Conservation (phyloP, 495 filamentous ascomycete species). For the Aspergillus indologenus region DNA sequence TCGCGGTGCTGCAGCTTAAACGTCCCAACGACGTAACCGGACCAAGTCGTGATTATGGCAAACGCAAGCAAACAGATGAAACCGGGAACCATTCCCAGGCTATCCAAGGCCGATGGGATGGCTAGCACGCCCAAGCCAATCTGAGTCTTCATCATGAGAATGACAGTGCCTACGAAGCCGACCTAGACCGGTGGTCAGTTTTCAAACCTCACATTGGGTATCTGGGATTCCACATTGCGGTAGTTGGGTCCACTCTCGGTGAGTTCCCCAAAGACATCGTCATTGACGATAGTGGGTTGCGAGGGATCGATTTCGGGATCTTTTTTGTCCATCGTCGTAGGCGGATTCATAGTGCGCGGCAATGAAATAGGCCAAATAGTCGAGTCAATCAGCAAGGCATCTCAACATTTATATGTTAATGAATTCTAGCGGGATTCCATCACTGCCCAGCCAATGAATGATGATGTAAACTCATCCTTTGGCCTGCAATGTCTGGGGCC, state of each 20-base stretch:
- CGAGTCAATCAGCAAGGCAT: no score
- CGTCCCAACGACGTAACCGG: conserved; percentile 62
- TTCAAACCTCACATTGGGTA: neutral
- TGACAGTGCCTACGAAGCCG: conserved; percentile 15
- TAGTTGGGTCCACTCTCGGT: conserved; percentile 13
- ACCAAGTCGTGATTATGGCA: conserved; percentile 63
- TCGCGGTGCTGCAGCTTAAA: conserved; percentile 61
- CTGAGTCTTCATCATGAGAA: conserved; percentile 25
- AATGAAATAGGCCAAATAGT: no score
- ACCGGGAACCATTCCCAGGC: conserved; percentile 51
- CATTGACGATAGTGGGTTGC: conserved; percentile 2
- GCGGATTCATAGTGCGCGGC: no score
- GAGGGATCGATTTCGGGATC: no score
- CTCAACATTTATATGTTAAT: no score
- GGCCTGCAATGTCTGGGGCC: no score
- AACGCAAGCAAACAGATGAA: conserved; percentile 48
- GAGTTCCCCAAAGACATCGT: conserved; percentile 15
- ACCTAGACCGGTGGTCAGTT: conserved; percentile 7
- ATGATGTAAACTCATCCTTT: no score
- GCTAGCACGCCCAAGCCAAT: conserved; percentile 57
- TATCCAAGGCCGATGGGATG: conserved; percentile 52
- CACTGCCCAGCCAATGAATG: no score
- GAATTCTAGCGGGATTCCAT: no score
- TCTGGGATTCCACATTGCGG: conserved; percentile 9
- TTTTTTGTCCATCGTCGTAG: no score